Percentiles rank a stretch among this genome's conserved stretches.
Conservation (phyloP, 1,284 basidiomycete genomes). For the Boletellus deceptivus region DNA sequence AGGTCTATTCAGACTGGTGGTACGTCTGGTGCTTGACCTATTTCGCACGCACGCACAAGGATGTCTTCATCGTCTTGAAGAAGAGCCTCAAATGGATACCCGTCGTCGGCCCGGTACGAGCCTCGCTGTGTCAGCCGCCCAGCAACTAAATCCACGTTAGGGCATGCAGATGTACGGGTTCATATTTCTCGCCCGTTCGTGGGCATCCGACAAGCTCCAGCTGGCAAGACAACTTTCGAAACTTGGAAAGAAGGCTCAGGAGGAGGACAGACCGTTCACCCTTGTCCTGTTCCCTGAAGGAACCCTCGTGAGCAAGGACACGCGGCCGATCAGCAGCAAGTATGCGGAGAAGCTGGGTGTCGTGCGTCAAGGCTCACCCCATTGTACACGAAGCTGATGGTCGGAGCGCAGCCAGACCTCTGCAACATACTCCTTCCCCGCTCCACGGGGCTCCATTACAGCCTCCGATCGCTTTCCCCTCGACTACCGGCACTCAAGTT, state of each 20-base stretch:
- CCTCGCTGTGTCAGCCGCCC: background rate
- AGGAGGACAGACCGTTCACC: conserved; percentile 68
- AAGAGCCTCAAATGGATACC: conserved; percentile 87
- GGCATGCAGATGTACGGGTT: conserved; percentile 93
- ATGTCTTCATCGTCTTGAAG: conserved; percentile 89
- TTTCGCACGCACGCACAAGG: conserved; percentile 67
- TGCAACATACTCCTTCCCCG: conserved; percentile 81
- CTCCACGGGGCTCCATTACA: conserved; percentile 87
- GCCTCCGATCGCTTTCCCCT: conserved; percentile 76
- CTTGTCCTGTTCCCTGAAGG: conserved; percentile 93
- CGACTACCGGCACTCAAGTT: conserved; percentile 77
- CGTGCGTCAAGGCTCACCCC: conserved; percentile 47
- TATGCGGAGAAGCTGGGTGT: conserved; percentile 83
- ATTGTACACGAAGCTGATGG: conserved; percentile 7
- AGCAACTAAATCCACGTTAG: conserved; percentile 37
- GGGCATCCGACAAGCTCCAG: conserved; percentile 76
- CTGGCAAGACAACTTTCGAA: conserved; percentile 59
- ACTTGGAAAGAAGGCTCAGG: conserved; percentile 58
- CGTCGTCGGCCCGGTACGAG: conserved; percentile 80
- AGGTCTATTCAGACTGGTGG: conserved; percentile 92
- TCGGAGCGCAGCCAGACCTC: conserved; percentile 64
- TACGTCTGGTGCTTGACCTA: conserved; percentile 88
- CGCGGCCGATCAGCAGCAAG: conserved; percentile 78
- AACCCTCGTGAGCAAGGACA: conserved; percentile 82
- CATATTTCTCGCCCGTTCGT: conserved; percentile 84